Conservation (phyloP, 2,329 filamentous ascomycete genomes). For the Rutstroemia sp. region DNA sequence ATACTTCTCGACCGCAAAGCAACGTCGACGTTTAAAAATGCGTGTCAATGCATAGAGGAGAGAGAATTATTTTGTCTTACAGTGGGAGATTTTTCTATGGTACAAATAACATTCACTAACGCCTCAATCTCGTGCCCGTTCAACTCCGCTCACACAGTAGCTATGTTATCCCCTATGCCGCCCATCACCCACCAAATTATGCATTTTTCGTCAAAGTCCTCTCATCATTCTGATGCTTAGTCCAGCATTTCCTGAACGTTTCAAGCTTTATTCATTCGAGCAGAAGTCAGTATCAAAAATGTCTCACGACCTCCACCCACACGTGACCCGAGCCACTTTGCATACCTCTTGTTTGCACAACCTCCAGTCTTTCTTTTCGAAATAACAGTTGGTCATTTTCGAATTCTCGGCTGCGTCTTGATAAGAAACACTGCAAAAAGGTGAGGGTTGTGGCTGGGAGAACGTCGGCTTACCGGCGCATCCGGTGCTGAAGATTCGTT, state of each 20-base stretch:
- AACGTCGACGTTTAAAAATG: not conserved
- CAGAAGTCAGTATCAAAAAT: conserved; percentile 11
- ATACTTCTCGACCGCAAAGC: not conserved
- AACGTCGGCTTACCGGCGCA: conserved; percentile 62
- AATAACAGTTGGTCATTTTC: conserved; percentile 92
- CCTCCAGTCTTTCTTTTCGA: conserved; percentile 93
- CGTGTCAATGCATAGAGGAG: not conserved
- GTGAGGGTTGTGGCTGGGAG: not conserved
- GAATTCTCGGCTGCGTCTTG: conserved; percentile 65
- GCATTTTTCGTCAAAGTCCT: conserved; percentile 72
- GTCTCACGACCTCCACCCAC: not conserved
- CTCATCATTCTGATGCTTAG: conserved; percentile 76
- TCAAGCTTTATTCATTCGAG: conserved; percentile 60
- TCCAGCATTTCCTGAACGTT: conserved; percentile 85
- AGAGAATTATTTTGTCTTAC: not conserved
- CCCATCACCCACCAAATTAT: conserved; percentile 19
- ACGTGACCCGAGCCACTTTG: conserved; percentile 8
- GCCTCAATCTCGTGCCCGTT: not conserved
- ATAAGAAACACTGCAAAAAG: conserved; percentile 1
- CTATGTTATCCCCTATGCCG: too few relatives aligned
- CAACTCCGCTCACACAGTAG: too few relatives aligned
- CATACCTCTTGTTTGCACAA: conserved; percentile 76
- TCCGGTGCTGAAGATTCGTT: conserved; percentile 93
- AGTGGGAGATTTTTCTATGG: too few relatives aligned
- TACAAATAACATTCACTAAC: not conserved